Conservation (phyloP, 148 eudicot species). For the Drosera capensis region DNA sequence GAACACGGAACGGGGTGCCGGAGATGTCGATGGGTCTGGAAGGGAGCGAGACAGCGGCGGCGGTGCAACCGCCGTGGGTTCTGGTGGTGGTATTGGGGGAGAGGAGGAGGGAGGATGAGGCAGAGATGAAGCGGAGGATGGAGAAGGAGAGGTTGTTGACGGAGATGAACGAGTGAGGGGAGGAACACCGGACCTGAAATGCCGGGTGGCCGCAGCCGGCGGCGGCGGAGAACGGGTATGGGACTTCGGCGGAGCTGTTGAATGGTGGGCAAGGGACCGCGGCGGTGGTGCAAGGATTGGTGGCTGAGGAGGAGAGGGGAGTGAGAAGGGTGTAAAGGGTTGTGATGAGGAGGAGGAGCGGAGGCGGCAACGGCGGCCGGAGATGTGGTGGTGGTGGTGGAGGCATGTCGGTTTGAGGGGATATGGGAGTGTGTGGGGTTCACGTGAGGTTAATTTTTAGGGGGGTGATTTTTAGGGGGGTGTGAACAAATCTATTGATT, state of each 20-base stretch:
- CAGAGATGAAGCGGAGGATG: conserved; percentile 25
- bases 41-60: conserved; percentile 18
- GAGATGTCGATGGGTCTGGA: conserved; percentile 27
- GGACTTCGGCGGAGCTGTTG: conserved; percentile 21
- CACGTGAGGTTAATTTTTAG: too few relatives aligned
- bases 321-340: too few relatives aligned
- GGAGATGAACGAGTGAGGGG: conserved; percentile 11
- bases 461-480: too few relatives aligned
- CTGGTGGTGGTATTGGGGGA: conserved; percentile 13
- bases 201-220: conserved; percentile 61
- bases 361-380: too few relatives aligned
- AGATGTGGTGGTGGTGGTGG: too few relatives aligned
- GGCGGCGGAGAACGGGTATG: conserved; percentile 41
- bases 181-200: conserved; percentile 23
- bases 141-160: conserved; percentile 31
- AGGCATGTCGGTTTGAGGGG: too few relatives aligned
- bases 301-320: too few relatives aligned
- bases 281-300: too few relatives aligned
- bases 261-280: conserved; percentile 53
- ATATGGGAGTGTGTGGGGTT: too few relatives aligned
- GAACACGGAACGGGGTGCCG: conserved; percentile 33
- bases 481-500: too few relatives aligned
- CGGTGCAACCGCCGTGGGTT: conserved; percentile 10
- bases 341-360: too few relatives aligned
- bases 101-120: conserved; percentile 26